These are phyloP conservation scores for Aspergillus tamarii DNA, from an alignment of 2,329 filamentous ascomycete species.

Conservation along the genomic window DNA sequence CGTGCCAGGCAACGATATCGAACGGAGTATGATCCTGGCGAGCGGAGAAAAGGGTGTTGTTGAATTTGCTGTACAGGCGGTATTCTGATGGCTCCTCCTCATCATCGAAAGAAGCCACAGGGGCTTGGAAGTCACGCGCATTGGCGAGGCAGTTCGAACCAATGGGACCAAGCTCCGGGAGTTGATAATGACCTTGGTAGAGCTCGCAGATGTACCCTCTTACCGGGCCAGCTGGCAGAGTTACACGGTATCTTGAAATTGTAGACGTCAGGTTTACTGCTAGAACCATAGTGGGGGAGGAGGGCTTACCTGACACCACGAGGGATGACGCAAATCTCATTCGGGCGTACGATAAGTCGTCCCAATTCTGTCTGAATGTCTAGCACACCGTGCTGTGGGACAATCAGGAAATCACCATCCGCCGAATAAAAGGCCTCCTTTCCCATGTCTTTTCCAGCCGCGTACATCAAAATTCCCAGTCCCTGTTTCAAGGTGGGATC, in stretches of 20 bases:
- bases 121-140: constrained; percentile 73
- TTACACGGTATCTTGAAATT: constrained; percentile 63
- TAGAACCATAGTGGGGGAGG: not conserved
- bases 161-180: constrained; percentile 74
- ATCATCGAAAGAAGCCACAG: constrained; percentile 69
- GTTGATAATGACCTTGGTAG: constrained; percentile 71
- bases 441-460: constrained; percentile 78
- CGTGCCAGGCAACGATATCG: constrained; percentile 80
- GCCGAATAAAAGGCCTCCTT: constrained; percentile 81
- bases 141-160: constrained; percentile 77
- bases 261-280: not conserved
- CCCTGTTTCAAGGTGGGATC: constrained; percentile 79
- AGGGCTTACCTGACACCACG: constrained; percentile 62
- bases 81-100: constrained; percentile 54
- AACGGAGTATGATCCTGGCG: constrained; percentile 73
- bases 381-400: constrained; percentile 72
- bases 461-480: constrained; percentile 78
- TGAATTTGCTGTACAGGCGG: constrained; percentile 66
- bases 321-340: constrained; percentile 77
- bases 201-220: constrained; percentile 77
- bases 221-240: constrained; percentile 63
- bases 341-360: constrained; percentile 72
- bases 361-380: constrained; percentile 80
- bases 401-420: constrained; percentile 77
- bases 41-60: constrained; percentile 67